Base-by-base conservation (phyloP, 495 filamentous ascomycete species). In the Penicillium arizonense region DNA sequence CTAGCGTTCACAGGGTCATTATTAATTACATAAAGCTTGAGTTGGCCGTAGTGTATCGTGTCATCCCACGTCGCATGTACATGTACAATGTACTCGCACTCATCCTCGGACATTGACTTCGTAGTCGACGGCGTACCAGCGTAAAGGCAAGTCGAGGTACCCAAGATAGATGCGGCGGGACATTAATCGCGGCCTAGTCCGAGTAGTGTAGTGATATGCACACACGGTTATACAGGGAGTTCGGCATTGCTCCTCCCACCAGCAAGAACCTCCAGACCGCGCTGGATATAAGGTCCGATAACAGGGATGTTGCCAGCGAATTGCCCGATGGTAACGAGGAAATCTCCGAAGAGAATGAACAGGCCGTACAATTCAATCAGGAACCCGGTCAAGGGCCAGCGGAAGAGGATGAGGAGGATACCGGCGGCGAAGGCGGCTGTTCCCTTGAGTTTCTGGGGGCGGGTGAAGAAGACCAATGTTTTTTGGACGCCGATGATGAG, bases 401-500 rank as follows among this genome's bases (percentile, higher is more conserved):
- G 81, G 54, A 96, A 60, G 12, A 97, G 75, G 65, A 98, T 97
- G 46, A 97, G 80, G 26, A 84, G 56, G 12, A 98, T 86, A 3
- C 94, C 94, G n/a, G 75, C 70, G 60, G 86, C 80, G 75, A 98
- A 98, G 14, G 91, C 92, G 11, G 86, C 89, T 5, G 90, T 96
- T 56, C 94, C 94, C 65, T 91, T 90, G 56, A 89, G 79, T 69
- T 98, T 98, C 58, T 96, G 89, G 44, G 84, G 87, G 35, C 92
- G 89, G 43, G 90, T 87, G 79, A 98, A 98, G 82, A 98, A 98
- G 69, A 84, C 73, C 32, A 89, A 71, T 6, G 94, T 97, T 63
- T 96, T 96, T 67, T 86, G 80, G 42, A 90, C 77, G n/a, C 95
- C 95, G 77, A 97, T 95, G 49, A 97, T 91, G 33, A 97, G 84